Conservation (phyloP, 1,284 basidiomycete species). For the Heterobasidion occidentale region DNA sequence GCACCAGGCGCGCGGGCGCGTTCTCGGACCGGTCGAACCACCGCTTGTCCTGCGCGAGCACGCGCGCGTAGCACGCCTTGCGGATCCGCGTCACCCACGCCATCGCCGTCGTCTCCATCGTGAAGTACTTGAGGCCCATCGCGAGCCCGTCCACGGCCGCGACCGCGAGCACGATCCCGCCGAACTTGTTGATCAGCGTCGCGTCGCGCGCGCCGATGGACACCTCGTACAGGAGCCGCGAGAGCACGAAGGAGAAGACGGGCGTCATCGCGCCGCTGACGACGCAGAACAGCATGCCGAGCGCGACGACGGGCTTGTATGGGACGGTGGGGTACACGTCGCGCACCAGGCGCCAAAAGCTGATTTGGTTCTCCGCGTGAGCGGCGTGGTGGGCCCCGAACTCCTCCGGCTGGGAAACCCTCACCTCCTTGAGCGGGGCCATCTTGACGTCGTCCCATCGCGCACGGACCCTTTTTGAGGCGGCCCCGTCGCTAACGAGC, state of each 20-base stretch:
- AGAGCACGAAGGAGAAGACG: constrained; percentile 86
- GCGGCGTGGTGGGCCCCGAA: constrained; percentile 2
- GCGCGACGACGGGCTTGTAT: constrained; percentile 57
- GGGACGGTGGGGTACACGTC: constrained; percentile 71
- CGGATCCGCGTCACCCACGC: constrained; percentile 75
- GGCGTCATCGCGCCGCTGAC: constrained; percentile 81
- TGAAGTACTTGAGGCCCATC: constrained; percentile 66
- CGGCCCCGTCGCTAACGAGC: constrained; percentile 9
- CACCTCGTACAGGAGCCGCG: constrained; percentile 74
- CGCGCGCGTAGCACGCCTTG: constrained; percentile 42
- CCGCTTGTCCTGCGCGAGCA: constrained; percentile 81
- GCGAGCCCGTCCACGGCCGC: constrained; percentile 73
- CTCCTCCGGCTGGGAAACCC: constrained; percentile 16
- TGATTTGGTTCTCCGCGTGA: constrained; percentile 17
- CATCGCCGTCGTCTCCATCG: constrained; percentile 71
- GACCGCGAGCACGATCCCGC: constrained; percentile 63
- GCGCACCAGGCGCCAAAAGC: constrained; percentile 44
- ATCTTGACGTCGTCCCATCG: constrained; percentile 32
- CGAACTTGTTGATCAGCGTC: constrained; percentile 60
- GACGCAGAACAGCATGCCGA: constrained; percentile 64
- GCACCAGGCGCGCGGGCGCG: constrained; percentile 60
- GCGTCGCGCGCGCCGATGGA: constrained; percentile 61
- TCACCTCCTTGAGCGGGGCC: constrained; percentile 23
- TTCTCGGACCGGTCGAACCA: constrained; percentile 81
- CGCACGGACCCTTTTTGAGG: constrained; percentile 23